Evolutionary conservation across 257 asterid species (phyloP).

Genomic region (Anisodus acutangulus): DNA sequence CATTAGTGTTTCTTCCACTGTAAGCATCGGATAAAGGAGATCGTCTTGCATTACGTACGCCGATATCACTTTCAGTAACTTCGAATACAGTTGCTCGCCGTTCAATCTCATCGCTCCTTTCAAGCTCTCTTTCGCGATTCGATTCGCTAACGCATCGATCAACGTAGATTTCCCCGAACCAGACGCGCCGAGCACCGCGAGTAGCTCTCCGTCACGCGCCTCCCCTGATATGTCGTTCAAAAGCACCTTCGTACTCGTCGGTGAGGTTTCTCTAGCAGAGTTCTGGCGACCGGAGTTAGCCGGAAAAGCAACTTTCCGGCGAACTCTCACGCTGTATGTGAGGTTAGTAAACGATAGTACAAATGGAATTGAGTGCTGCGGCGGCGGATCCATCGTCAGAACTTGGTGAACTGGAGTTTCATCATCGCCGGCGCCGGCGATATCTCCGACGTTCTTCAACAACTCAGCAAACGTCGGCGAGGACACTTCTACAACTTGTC

Average conservation of each 20-base stretch:
- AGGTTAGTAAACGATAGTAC: conserved; percentile 63
- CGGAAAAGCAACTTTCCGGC: conserved; percentile 34
- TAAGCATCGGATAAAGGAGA: conserved; percentile 43
- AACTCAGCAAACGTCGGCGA: conserved; percentile 59
- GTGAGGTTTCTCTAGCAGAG: conserved; percentile 52
- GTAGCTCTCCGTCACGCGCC: too few species aligned
- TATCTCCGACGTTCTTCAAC: conserved; percentile 53
- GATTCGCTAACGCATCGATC: too few species aligned
- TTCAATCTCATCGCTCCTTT: too few species aligned
- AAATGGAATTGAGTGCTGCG: conserved; percentile 55
- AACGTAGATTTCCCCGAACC: too few species aligned
- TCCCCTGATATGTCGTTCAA: too few species aligned
- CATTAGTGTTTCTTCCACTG: conserved; percentile 54
- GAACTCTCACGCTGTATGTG: conserved; percentile 53
- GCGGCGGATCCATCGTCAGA: conserved; percentile 45
- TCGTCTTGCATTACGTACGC: too few species aligned
- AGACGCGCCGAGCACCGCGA: too few species aligned
- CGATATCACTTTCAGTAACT: too few species aligned
- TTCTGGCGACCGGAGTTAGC: too few species aligned
- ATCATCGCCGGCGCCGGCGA: conserved; percentile 47
- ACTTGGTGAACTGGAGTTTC: conserved; percentile 57
- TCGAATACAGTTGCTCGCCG: too few species aligned
- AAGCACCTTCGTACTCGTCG: not conserved
- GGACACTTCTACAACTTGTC: conserved; percentile 30
- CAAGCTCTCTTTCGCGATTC: too few species aligned